Percentiles rank a stretch among this genome's conserved stretches.
Evolutionary conservation across 352 stramenopile genomes (phyloP).

Genomic region (Globisporangium paddicum): DNA sequence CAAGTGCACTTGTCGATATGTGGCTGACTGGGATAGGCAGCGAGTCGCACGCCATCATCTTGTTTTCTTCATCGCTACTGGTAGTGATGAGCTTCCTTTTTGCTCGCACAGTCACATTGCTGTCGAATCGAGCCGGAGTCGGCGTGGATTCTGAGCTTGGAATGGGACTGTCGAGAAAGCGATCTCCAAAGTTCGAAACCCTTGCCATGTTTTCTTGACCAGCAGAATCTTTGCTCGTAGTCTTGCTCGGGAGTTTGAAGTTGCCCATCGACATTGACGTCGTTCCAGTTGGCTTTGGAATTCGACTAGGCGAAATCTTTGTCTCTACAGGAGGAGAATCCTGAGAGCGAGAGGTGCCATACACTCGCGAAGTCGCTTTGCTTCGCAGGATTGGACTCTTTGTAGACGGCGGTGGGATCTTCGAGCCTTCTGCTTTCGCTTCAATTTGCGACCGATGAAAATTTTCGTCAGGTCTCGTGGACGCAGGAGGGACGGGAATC

Average conservation of each 20-base stretch:
- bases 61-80: background rate
- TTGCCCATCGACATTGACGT: slow-evolving; percentile 1
- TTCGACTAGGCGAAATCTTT: slow-evolving; percentile 1
- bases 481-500: slow-evolving; percentile 7
- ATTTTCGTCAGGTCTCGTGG: slow-evolving; percentile 4
- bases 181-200: background rate
- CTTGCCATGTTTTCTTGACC: background rate
- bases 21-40: background rate
- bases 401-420: slow-evolving; percentile 10
- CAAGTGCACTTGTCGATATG: background rate
- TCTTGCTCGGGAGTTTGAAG: background rate
- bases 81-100: background rate
- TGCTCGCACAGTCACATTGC: slow-evolving; percentile 12
- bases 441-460: slow-evolving; percentile 16
- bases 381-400: slow-evolving; percentile 1
- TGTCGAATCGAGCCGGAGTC: slow-evolving; percentile 2
- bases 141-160: slow-evolving; percentile 8
- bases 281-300: background rate
- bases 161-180: slow-evolving; percentile 10
- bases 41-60: background rate
- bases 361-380: background rate
- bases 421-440: slow-evolving; percentile 10
- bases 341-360: slow-evolving; percentile 6
- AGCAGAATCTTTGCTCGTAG: background rate
- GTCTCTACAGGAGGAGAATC: slow-evolving; percentile 5